Conservation (phyloP, 257 asterid species). For the Ligustrum vulgare region DNA sequence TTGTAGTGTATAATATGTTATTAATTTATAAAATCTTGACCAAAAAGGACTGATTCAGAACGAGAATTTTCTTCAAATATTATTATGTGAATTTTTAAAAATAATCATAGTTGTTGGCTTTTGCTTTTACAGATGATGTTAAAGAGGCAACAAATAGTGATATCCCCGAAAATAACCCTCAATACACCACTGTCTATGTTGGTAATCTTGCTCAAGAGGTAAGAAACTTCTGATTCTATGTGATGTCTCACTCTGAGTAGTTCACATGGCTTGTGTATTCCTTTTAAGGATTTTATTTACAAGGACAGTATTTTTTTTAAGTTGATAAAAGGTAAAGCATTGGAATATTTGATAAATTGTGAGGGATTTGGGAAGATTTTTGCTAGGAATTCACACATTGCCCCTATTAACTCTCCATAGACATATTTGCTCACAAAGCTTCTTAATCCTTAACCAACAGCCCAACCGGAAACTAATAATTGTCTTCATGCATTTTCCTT, state of each 20-base stretch:
- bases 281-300: too few relatives aligned
- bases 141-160: background rate
- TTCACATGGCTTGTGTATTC: background rate
- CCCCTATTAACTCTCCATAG: too few relatives aligned
- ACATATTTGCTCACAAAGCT: too few relatives aligned
- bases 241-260: background rate
- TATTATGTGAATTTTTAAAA: background rate
- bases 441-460: too few relatives aligned
- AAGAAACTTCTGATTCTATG: background rate
- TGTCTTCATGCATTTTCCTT: too few relatives aligned
- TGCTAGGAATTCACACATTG: too few relatives aligned
- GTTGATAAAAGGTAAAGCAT: too few relatives aligned
- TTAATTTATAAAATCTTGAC: constrained; percentile 2
- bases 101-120: background rate
- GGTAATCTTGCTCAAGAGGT: background rate
- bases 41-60: background rate
- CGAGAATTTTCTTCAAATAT: background rate
- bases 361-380: too few relatives aligned
- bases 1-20: background rate
- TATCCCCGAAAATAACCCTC: background rate
- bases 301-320: too few relatives aligned
- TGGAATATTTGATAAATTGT: too few relatives aligned
- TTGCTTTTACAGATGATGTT: background rate
- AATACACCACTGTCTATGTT: background rate
- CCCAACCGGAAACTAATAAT: too few relatives aligned